Conservation (phyloP, 805 yeast genomes). For the Saturnispora besseyi region DNA sequence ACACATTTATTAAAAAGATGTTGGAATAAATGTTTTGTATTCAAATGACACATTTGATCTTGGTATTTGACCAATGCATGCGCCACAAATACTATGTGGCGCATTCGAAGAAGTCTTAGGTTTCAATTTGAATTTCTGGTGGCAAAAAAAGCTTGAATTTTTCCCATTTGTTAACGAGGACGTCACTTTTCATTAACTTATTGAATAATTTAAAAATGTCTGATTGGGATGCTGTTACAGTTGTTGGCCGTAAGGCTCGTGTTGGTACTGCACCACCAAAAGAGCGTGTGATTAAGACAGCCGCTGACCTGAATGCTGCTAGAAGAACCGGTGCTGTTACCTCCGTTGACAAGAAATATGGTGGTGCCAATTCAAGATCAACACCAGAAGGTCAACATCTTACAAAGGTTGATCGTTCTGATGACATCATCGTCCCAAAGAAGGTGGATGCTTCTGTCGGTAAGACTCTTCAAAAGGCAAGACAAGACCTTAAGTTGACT, state of each 20-base stretch:
- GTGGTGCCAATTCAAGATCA: conserved; percentile 49
- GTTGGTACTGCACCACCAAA: conserved; percentile 79
- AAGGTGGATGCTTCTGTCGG: conserved; percentile 82
- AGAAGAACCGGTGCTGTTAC: conserved; percentile 86
- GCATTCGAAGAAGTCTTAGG: neutral
- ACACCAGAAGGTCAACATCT: conserved; percentile 92
- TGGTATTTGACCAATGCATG: neutral
- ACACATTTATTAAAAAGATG: conserved; percentile 5
- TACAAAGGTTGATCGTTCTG: conserved; percentile 86
- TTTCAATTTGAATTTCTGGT: neutral
- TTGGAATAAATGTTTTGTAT: neutral
- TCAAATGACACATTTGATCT: no score
- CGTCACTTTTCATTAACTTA: neutral
- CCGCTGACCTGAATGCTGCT: conserved; percentile 81
- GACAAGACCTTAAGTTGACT: conserved; percentile 80
- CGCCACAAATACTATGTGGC: neutral
- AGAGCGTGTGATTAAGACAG: conserved; percentile 70
- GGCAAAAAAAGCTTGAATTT: neutral
- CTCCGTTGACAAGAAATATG: conserved; percentile 89
- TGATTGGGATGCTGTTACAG: conserved; percentile 90
- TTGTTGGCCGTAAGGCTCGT: conserved; percentile 84
- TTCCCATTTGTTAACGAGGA: neutral
- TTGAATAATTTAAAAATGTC: conserved; percentile 23
- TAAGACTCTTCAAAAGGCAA: conserved; percentile 72
- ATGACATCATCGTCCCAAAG: conserved; percentile 88